Base-by-base conservation (phyloP, 768 basidiomycete genomes). In the Tulasnella sp. region DNA sequence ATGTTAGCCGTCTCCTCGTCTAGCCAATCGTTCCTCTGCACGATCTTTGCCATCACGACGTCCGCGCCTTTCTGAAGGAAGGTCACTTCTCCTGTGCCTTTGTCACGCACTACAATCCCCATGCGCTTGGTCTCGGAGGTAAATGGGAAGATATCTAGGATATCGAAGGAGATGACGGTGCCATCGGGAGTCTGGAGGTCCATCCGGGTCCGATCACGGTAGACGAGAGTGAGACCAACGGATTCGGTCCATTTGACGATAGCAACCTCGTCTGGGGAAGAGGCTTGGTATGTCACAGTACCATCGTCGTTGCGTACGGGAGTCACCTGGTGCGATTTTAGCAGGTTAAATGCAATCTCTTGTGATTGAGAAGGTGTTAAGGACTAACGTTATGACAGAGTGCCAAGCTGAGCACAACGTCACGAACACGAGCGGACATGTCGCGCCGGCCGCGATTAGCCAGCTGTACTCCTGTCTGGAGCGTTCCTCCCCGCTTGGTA, bases 1-100 rank as follows among this genome's bases (percentile, higher is more conserved):
- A 99, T 98, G 68, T 99, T 98, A 9, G 85, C 93, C 7, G 88
- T 92, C 72, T 99, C 96, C 68, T 99, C 96, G 66, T 99, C 96
- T 1, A 99, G 76, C 96, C 96, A 98, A 71, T 98, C 96, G 69
- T 98, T 98, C 66, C 87, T 81, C 68, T 90, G 91, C 34, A 98
- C 94, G 53, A 99, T 92, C 66, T 78, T 80, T 24, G 85, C 78
- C 96, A 99, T 98, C 42, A 98, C 90, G n/a, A 93, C 92, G 68
- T 99, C 96, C 0, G 94, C 96, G 24, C 96, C 96, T 69, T 99
- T 99, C 68, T 98, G 91, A 60, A 92, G 73, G 72, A 99, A 99
- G 9, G 78, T 81, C 53, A 93, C 83, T 60, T 93, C 90, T 51
- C 85, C 82, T 0, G 80, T 78, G 31, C 80, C 76, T 0, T 73